phyloP scores from a whole-genome alignment of 129 eudicot species.

The Artemisia tridentata region DNA sequence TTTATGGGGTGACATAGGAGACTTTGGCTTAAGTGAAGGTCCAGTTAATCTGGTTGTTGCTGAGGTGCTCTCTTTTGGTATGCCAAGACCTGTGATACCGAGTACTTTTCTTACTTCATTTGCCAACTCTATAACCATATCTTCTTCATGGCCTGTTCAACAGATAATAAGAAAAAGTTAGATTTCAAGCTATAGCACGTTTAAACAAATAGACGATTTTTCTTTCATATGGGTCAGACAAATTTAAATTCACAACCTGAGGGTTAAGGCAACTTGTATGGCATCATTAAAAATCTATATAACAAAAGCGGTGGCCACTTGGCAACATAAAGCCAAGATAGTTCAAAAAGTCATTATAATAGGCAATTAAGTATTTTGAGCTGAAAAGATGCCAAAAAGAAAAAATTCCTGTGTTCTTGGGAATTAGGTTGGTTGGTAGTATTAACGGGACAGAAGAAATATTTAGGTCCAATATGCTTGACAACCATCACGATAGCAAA shows the following conservation, averaged over 20 bases:
- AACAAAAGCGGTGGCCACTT: no score
- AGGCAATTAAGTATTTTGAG: neutral
- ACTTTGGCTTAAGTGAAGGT: slow-evolving; percentile 42
- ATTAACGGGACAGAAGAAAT: neutral
- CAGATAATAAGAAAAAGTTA: neutral
- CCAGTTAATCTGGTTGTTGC: slow-evolving; percentile 40
- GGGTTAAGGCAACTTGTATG: no score
- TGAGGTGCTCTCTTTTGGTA: slow-evolving; percentile 36
- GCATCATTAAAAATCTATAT: neutral
- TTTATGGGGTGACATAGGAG: slow-evolving; percentile 49
- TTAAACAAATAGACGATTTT: no score
- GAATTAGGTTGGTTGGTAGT: neutral
- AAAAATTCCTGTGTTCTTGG: neutral
- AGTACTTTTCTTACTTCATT: slow-evolving; percentile 89
- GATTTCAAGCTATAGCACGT: no score
- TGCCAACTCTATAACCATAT: slow-evolving; percentile 81
- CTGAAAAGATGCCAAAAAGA: neutral
- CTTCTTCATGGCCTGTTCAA: slow-evolving; percentile 83
- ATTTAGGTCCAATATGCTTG: neutral
- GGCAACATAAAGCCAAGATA: no score
- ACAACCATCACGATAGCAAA: neutral
- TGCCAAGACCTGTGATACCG: slow-evolving; percentile 33
- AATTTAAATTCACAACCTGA: no score
- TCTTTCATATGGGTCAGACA: no score
- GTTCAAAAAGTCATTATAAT: neutral